Base-by-base conservation (phyloP, 2,329 filamentous ascomycete species). In the Colletotrichum orchidophilum region DNA sequence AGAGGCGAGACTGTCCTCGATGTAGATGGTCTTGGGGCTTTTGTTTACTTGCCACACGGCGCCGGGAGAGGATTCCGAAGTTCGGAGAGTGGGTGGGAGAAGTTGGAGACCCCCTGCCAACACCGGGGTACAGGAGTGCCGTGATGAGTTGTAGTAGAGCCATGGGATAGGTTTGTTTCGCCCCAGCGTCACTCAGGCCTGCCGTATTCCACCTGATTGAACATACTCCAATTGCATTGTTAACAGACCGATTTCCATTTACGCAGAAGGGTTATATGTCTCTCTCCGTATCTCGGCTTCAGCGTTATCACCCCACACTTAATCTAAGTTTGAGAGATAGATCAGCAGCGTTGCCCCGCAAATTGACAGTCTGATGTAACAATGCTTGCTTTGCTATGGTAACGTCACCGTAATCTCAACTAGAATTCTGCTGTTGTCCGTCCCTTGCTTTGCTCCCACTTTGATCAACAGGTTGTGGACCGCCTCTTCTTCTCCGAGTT, bases 1-100 rank as follows among this genome's bases (percentile, higher is more conserved):
- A 1, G 78, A 74, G 0, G 84, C 81, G 57, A 87, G 83, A 1
- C 68, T 72, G 0, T 74, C 71, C 4, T 83, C 76, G 11, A 88
- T 81, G 66, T 84, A 87, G 33, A 86, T 80, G 4, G 75, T 81
- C 53, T 71, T 74, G 0, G 66, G 33, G 42, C 55, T 50, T 0
- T 50, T 57, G 2, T 39, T 39, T 4, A 55, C n/a, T 1, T 50
- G 39, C 67, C 67, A 70, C 5, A 42, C 49, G 2, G 50, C 13
- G 27, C 27, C 54, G 0, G 18, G 6, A 0, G 3, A 21, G n/a
- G 35, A 8, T 8, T 11, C 7, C 13, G 15, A 52, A 1, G 39
- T 50, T 33, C 27, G 35, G 13, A 70, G 55, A 2, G 57, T 21
- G 24, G 67, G 67, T 13, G 63, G 67, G 15, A 70, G 57, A 15